These are phyloP conservation scores for Pyrus betulifolia DNA, from an alignment of 306 rosid genomes.

Conservation along the genomic window DNA sequence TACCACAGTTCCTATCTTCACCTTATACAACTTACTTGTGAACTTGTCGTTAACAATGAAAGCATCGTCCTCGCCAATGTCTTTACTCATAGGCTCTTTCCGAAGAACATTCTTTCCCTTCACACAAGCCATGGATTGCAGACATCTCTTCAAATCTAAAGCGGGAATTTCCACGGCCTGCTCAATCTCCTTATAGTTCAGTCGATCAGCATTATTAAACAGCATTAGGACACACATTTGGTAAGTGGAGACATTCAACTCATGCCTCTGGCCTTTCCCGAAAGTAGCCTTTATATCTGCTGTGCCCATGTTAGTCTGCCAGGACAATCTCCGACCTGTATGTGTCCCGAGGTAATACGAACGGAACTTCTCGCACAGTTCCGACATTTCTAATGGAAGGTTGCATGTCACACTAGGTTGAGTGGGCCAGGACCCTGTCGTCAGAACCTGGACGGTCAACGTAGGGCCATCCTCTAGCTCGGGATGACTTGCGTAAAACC, in stretches of 20 bases:
- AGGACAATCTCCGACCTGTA: slow-evolving; percentile 71
- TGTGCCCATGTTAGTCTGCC: slow-evolving; percentile 86
- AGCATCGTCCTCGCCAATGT: slow-evolving; percentile 62
- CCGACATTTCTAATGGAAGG: slow-evolving; percentile 69
- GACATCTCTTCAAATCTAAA: slow-evolving; percentile 68
- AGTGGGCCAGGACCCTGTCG: slow-evolving; percentile 83
- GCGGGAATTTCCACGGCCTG: slow-evolving; percentile 71
- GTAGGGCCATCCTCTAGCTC: slow-evolving; percentile 68
- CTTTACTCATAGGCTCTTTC: slow-evolving; percentile 84
- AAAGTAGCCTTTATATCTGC: slow-evolving; percentile 78
- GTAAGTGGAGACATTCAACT: slow-evolving; percentile 73
- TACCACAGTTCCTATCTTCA: slow-evolving; percentile 79
- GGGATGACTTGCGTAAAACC: slow-evolving; percentile 49
- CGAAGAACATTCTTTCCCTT: slow-evolving; percentile 78
- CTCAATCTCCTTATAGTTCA: slow-evolving; percentile 70
- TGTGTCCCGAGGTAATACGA: slow-evolving; percentile 73
- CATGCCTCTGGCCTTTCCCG: slow-evolving; percentile 74
- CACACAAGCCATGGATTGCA: slow-evolving; percentile 81
- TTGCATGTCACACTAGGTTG: slow-evolving; percentile 64
- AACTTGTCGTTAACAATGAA: slow-evolving; percentile 69
- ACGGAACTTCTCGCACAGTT: slow-evolving; percentile 64
- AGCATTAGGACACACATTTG: slow-evolving; percentile 91
- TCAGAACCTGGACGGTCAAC: slow-evolving; percentile 68
- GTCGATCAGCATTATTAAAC: slow-evolving; percentile 59
- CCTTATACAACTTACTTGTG: slow-evolving; percentile 62